These are phyloP conservation scores for Taiozyma sp. DNA, from an alignment of 1,139 yeast species.

Conservation along the genomic window DNA sequence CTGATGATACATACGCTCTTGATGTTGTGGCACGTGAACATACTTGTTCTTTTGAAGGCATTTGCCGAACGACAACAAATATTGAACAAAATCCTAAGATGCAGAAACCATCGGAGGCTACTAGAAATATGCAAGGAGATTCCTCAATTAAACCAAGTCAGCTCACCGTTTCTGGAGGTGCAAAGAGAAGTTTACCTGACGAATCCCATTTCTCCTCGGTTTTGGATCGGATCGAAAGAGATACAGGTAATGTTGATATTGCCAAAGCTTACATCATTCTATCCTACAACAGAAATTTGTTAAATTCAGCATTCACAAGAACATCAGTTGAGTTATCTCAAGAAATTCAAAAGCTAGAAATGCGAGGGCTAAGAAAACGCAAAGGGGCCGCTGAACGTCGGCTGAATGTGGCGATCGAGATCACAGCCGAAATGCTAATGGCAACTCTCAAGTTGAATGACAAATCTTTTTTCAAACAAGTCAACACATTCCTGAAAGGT, in stretches of 20 bases:
- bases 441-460: not conserved
- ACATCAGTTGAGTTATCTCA: not conserved
- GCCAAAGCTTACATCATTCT: not conserved
- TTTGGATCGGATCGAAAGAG: not conserved
- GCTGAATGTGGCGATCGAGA: not conserved
- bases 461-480: not conserved
- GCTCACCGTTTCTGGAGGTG: not conserved
- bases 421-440: not conserved
- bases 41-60: not conserved
- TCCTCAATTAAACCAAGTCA: not conserved
- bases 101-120: not conserved
- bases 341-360: not conserved
- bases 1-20: not conserved
- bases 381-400: not conserved
- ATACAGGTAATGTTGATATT: not conserved
- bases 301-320: not conserved
- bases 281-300: not conserved
- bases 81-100: not conserved
- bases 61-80: not conserved
- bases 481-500: not conserved
- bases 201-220: not conserved
- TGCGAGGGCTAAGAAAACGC: too few relatives aligned
- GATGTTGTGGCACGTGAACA: not conserved
- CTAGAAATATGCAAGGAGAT: not conserved
- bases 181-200: not conserved